Base-by-base conservation (phyloP, 768 basidiomycete genomes). In the Epithele typhae region DNA sequence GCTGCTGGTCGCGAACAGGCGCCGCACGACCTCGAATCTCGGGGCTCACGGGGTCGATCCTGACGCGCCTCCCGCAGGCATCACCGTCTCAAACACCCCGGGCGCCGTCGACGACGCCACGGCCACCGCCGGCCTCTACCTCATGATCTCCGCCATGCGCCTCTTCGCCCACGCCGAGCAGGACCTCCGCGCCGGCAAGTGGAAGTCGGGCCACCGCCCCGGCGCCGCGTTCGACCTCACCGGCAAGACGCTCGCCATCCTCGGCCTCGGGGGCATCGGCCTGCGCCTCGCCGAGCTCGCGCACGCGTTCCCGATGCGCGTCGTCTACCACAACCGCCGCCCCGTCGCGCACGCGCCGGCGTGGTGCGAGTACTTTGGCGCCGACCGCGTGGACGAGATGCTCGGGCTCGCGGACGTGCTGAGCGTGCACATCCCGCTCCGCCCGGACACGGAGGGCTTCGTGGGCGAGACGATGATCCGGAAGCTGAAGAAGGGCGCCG, bases 81-180 rank as follows among this genome's bases (percentile, higher is more conserved):
- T 93, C 55, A 71, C 66, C 27, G 79, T 94, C 18, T 92, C 92
- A 8, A 92, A 94, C 61, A 94, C 92, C 1, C 92, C 92, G 1
- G 82, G 84, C 12, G 89, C 90, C 3, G 92, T 95, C 40, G 83
- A 94, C 65, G 89, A 93, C 53, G 91, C 85, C 9, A 93, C 92
- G 1, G 93, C 92, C 0, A 93, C 91, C 1, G 90, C 89, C 0
- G 91, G 87, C 0, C 68, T 93, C 25, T 92, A 86, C 63, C 79
- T 95, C 40, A 64, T 94, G 53, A 76, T 94, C 56, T 84, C 89
- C 18, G 76, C 84, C 30, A 62, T 89, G 37, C 82, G 89, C 35
- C 83, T 87, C 52, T 93, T 78, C 62, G 75, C 86, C 9, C 62
- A 74, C 38, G 77, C 76, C 3, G 89, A 92, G 62, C 67, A 68